Percentiles rank a stretch among this genome's conserved stretches.
Conservation (phyloP, 1,284 basidiomycete genomes). For the Tremellales sp. region DNA sequence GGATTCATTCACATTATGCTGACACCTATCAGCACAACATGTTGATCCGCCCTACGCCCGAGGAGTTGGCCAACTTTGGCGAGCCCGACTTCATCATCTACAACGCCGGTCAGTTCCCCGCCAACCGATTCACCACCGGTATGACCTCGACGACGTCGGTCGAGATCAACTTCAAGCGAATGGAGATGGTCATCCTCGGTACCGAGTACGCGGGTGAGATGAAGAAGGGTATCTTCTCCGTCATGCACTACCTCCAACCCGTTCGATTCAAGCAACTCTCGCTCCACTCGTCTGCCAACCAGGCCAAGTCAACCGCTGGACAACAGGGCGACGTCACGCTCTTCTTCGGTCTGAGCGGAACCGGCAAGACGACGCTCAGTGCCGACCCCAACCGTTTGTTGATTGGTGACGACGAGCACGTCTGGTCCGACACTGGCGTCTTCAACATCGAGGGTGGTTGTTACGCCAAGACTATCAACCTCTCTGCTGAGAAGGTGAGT, state of each 20-base stretch:
- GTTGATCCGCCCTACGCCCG: conserved; percentile 95
- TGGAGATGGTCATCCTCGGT: conserved; percentile 99
- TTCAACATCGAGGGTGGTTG: conserved; percentile 99
- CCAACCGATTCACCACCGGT: conserved; percentile 99
- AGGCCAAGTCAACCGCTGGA: conserved; percentile 59
- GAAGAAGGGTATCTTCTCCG: conserved; percentile 99
- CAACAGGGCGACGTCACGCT: conserved; percentile 89
- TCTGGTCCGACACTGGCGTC: conserved; percentile 95
- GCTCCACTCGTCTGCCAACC: conserved; percentile 96
- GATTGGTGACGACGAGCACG: conserved; percentile 97
- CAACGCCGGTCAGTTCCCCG: conserved; percentile 99
- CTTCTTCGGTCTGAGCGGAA: conserved; percentile 98
- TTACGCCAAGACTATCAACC: conserved; percentile 98
- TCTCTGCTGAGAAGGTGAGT: conserved; percentile 71
- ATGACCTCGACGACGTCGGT: conserved; percentile 99
- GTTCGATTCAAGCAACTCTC: conserved; percentile 98
- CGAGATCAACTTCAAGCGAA: conserved; percentile 99
- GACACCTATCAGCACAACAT: conserved; percentile 81
- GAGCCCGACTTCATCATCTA: conserved; percentile 99
- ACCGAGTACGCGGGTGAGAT: conserved; percentile 99
- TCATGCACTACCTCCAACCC: conserved; percentile 99
- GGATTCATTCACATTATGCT: neutral
- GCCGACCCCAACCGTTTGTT: conserved; percentile 86
- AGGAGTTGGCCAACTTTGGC: conserved; percentile 92
- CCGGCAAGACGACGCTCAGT: conserved; percentile 95